Percentiles rank a stretch among this genome's conserved stretches.
These are phyloP conservation scores for Viola odorata DNA, from an alignment of 345 rosid genomes.

Conservation along the genomic window DNA sequence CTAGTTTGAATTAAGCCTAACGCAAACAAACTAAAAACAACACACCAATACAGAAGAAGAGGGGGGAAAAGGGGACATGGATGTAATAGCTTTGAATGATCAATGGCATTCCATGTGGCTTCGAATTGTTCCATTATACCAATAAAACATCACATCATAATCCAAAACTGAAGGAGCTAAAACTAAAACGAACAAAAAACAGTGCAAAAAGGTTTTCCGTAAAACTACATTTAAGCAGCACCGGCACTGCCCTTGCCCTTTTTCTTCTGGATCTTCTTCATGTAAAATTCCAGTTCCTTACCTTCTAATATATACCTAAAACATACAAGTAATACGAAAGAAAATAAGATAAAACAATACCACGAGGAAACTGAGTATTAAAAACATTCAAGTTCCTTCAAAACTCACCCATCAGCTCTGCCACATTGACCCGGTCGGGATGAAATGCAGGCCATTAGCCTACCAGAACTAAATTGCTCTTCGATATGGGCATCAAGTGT, in stretches of 20 bases:
- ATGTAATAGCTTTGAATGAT: too few species aligned
- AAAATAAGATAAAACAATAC: neutral
- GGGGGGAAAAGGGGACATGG: too few species aligned
- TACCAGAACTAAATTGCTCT: constrained; percentile 19
- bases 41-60: too few species aligned
- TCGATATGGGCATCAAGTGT: constrained; percentile 16
- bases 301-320: constrained; percentile 17
- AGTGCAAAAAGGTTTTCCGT: neutral
- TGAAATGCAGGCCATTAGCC: constrained; percentile 19
- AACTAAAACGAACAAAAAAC: neutral
- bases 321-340: neutral
- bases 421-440: constrained; percentile 24
- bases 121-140: too few species aligned
- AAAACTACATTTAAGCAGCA: constrained; percentile 8
- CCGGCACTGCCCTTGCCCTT: constrained; percentile 21
- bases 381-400: neutral
- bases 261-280: constrained; percentile 20
- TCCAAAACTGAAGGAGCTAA: neutral
- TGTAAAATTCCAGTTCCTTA: constrained; percentile 15
- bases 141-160: too few species aligned
- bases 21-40: too few species aligned
- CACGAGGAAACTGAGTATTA: neutral
- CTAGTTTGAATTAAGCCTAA: too few species aligned
- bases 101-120: too few species aligned
- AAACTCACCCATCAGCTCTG: constrained; percentile 15